Percentiles rank a stretch among this genome's conserved stretches.
Evolutionary conservation across 108 stramenopile species (phyloP).

Genomic region (Pseudonitzschia delicatissima): DNA sequence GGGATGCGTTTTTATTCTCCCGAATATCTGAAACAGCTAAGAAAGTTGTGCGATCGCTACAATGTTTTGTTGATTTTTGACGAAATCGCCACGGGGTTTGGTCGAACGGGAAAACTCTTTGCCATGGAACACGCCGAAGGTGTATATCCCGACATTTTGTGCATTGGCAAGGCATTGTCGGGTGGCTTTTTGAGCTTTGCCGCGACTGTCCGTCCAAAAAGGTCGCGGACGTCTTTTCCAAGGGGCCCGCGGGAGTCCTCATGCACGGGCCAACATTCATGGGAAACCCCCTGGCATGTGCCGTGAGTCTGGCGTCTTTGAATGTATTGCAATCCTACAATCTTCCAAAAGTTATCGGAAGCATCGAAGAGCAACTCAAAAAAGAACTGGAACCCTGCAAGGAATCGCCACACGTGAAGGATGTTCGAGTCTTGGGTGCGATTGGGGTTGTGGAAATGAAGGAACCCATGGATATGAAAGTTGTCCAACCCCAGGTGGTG

Average conservation of each 20-base stretch:
- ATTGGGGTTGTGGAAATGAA: slow-evolving; percentile 84
- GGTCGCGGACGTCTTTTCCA: slow-evolving; percentile 63
- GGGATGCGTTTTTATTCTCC: slow-evolving; percentile 88
- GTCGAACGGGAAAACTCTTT: slow-evolving; percentile 82
- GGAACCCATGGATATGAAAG: slow-evolving; percentile 60
- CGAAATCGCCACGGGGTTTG: slow-evolving; percentile 91
- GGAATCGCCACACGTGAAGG: slow-evolving; percentile 50
- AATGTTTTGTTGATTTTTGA: slow-evolving; percentile 82
- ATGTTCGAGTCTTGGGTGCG: slow-evolving; percentile 84
- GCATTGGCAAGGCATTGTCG: slow-evolving; percentile 82
- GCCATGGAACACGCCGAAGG: slow-evolving; percentile 55
- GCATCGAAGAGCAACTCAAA: slow-evolving; percentile 50
- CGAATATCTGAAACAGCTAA: slow-evolving; percentile 39
- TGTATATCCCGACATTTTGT: slow-evolving; percentile 76
- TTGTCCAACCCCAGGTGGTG: slow-evolving; percentile 53
- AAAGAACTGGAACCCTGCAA: slow-evolving; percentile 47
- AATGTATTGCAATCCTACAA: slow-evolving; percentile 48
- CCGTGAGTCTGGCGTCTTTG: slow-evolving; percentile 66
- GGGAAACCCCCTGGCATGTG: slow-evolving; percentile 81
- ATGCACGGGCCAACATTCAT: slow-evolving; percentile 88
- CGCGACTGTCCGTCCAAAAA: slow-evolving; percentile 61
- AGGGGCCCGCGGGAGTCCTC: slow-evolving; percentile 48
- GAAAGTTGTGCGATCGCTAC: slow-evolving; percentile 72
- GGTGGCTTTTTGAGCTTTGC: slow-evolving; percentile 83
- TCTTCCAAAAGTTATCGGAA: slow-evolving; percentile 47